Evolutionary conservation across 768 basidiomycete genomes (phyloP).

Genomic region (Podaxis carcinomalis): DNA sequence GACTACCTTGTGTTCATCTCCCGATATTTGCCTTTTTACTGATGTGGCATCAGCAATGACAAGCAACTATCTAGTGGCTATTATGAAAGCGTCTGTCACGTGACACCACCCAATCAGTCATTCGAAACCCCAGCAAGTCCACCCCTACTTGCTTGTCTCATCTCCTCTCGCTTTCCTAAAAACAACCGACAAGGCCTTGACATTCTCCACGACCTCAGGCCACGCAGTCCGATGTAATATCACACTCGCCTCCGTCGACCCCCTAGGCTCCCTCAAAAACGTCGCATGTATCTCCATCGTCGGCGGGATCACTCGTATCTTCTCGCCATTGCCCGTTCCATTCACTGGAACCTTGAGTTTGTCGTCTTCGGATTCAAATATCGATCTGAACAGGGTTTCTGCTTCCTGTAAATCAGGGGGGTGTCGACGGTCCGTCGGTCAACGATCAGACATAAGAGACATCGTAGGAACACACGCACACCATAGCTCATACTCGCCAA

Average conservation of each 20-base stretch:
- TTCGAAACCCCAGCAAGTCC: neutral
- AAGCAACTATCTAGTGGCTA: too few species aligned
- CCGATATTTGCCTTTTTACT: too few species aligned
- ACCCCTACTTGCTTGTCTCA: neutral
- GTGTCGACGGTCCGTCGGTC: neutral
- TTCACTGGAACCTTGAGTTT: neutral
- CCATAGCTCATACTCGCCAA: neutral
- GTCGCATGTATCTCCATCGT: neutral
- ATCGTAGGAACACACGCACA: neutral
- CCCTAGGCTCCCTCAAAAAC: neutral
- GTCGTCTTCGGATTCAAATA: neutral
- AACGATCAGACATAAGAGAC: neutral
- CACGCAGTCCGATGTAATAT: neutral
- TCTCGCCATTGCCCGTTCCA: neutral
- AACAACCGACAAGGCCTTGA: neutral
- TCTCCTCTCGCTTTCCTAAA: conserved; percentile 1
- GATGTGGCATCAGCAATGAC: too few species aligned
- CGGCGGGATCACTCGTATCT: neutral
- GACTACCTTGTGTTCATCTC: too few species aligned
- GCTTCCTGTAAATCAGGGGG: neutral
- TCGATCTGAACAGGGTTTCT: neutral
- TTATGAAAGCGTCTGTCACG: too few species aligned
- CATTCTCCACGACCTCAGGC: neutral
- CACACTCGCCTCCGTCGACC: neutral
- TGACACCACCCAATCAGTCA: too few species aligned